Evolutionary conservation across 208 protist species (phyloP).

Genomic region (Naegleria lovaniensis): DNA sequence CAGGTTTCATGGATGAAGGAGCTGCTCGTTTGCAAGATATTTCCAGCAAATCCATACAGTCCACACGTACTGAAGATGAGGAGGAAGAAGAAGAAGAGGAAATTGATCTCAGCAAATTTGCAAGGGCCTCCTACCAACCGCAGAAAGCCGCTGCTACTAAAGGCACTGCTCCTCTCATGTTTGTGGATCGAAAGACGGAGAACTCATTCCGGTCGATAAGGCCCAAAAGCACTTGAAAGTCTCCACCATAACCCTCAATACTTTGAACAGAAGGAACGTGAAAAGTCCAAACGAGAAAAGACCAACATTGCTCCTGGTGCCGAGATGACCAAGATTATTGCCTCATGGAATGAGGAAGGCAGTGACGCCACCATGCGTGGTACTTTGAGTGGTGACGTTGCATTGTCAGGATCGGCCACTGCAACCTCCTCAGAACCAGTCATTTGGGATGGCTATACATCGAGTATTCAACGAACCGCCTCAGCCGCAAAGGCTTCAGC

Average conservation of each 20-base stretch:
- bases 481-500: not conserved
- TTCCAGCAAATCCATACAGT: not conserved
- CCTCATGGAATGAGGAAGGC: not conserved
- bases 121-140: not conserved
- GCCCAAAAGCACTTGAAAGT: not conserved
- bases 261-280: conserved; percentile 20
- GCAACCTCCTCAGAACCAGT: too few species aligned
- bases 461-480: not conserved
- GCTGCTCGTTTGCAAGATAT: not conserved
- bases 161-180: not conserved
- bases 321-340: conserved; percentile 6
- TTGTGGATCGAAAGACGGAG: conserved; percentile 3
- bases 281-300: not conserved
- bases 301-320: not conserved
- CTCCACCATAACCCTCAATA: not conserved
- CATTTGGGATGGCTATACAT: not conserved
- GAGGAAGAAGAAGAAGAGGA: not conserved
- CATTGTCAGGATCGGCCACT: not conserved
- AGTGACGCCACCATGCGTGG: not conserved
- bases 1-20: not conserved
- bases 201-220: conserved; percentile 5
- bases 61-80: too few species aligned
- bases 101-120: not conserved
- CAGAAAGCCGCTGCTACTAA: not conserved
- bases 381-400: not conserved